A percentile compares a stretch with the other conserved stretches of the same genome.
Evolutionary conservation across 768 basidiomycete genomes (phyloP).

Genomic region (Podaxis sp.): DNA sequence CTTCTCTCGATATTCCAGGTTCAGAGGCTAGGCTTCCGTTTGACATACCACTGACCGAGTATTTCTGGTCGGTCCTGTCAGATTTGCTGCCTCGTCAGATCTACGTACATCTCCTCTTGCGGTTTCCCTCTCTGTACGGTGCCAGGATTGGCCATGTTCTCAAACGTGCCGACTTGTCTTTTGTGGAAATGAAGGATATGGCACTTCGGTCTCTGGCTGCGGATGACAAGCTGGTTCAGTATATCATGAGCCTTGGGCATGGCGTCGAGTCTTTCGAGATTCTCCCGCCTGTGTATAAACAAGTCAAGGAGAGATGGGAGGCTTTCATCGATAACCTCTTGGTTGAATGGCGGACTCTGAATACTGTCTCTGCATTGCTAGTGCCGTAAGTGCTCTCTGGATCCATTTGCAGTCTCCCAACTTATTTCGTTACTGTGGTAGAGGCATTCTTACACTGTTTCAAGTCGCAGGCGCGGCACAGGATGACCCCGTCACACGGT

Average conservation of each 20-base stretch:
- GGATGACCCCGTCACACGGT: slow-evolving; percentile 50
- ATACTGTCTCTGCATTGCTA: background rate
- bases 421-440: slow-evolving; percentile 1
- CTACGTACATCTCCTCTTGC: background rate
- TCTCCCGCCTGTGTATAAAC: background rate
- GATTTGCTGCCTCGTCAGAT: background rate
- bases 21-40: too few species aligned
- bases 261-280: background rate
- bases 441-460: slow-evolving; percentile 30
- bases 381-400: background rate
- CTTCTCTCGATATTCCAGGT: too few species aligned
- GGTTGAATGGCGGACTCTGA: background rate
- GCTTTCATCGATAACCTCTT: background rate
- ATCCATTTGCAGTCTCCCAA: background rate
- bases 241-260: background rate
- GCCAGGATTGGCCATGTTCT: background rate
- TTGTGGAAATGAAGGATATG: background rate
- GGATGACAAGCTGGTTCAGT: background rate
- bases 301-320: background rate
- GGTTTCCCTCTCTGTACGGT: background rate
- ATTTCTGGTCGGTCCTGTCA: too few species aligned
- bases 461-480: slow-evolving; percentile 36
- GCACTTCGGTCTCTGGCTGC: background rate
- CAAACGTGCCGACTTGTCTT: background rate
- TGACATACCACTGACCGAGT: too few species aligned